phyloP scores from a whole-genome alignment of 495 filamentous ascomycete species.

The Podospora pseudopauciseta region DNA sequence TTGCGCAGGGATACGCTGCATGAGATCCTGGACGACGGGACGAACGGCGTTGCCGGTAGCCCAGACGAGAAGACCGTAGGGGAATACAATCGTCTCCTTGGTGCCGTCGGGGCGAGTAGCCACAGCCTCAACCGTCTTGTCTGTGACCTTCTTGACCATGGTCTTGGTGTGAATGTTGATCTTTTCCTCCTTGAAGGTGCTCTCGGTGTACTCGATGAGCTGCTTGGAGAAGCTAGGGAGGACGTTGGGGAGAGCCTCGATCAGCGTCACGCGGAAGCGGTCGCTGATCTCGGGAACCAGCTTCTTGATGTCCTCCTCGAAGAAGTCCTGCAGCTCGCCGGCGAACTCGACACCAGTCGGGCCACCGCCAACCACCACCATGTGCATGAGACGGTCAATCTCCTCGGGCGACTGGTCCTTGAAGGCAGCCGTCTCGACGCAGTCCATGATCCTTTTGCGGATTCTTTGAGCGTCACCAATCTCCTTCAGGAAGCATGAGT shows the following conservation, averaged over 20 bases:
- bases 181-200: conserved; percentile 96
- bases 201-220: conserved; percentile 98
- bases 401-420: conserved; percentile 93
- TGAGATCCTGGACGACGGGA: conserved; percentile 81
- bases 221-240: conserved; percentile 99
- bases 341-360: conserved; percentile 98
- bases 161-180: conserved; percentile 98
- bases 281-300: conserved; percentile 93
- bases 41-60: conserved; percentile 95
- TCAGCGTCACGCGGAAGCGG: conserved; percentile 93
- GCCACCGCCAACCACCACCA: conserved; percentile 98
- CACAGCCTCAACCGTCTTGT: conserved; percentile 92
- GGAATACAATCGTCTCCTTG: conserved; percentile 75
- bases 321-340: conserved; percentile 97
- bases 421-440: conserved; percentile 96
- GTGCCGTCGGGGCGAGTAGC: conserved; percentile 78
- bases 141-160: conserved; percentile 95
- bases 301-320: conserved; percentile 94
- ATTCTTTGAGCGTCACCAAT: conserved; percentile 93
- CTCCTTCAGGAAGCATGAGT: conserved; percentile 98
- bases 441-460: conserved; percentile 99
- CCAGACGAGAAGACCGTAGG: conserved; percentile 97
- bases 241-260: conserved; percentile 97
- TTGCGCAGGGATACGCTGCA: conserved; percentile 87
- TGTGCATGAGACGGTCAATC: conserved; percentile 90